Conservation (phyloP, 2,329 filamentous ascomycete genomes). For the Monosporascus cannonballus region DNA sequence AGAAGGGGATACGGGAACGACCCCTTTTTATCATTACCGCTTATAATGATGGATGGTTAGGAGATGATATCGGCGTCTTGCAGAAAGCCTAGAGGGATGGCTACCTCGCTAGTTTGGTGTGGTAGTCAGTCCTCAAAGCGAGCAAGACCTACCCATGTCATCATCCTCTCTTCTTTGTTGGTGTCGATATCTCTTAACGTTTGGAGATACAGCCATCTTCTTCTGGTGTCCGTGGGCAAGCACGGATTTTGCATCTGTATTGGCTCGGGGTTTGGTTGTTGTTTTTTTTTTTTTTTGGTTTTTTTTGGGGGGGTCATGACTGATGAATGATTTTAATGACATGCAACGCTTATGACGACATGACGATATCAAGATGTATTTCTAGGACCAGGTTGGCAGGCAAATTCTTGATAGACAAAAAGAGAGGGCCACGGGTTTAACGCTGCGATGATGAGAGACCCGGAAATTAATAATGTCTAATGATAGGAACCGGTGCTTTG, state of each 20-base stretch:
- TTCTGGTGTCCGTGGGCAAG: background rate
- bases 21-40: background rate
- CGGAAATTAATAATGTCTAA: no score
- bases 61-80: background rate
- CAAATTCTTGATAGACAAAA: no score
- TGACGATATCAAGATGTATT: no score
- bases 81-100: background rate
- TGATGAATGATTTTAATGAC: no score
- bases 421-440: no score
- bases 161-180: background rate
- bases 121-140: background rate
- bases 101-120: background rate
- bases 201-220: background rate
- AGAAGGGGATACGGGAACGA: background rate
- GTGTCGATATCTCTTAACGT: background rate
- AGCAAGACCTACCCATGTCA: background rate
- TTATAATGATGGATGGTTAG: background rate
- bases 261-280: no score
- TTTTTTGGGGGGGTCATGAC: no score
- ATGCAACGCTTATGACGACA: no score
- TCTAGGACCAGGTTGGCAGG: no score
- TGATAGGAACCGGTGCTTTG: no score
- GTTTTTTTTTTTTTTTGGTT: no score
- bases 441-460: no score
- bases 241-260: background rate